Conservation (phyloP, 768 basidiomycete species). For the Termitomyces sp. region DNA sequence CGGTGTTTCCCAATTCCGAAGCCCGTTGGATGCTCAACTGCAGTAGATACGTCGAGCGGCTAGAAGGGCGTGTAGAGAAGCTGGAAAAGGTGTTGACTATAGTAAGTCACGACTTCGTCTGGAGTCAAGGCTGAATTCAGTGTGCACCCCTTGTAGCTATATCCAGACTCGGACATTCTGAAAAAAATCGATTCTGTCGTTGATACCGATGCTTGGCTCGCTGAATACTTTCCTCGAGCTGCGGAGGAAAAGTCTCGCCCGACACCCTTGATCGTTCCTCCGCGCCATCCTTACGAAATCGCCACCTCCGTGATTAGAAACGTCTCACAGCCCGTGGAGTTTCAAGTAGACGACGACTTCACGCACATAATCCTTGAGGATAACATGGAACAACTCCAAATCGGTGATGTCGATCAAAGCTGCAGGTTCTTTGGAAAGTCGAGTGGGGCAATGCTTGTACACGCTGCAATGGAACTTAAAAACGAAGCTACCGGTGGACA, state of each 20-base stretch:
- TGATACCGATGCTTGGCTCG: conserved; percentile 14
- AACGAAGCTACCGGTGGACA: conserved; percentile 46
- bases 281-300: conserved; percentile 18
- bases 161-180: conserved; percentile 59
- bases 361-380: conserved; percentile 23
- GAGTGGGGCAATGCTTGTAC: conserved; percentile 51
- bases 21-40: not conserved
- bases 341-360: conserved; percentile 31
- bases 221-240: not conserved
- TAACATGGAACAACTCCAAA: conserved; percentile 27
- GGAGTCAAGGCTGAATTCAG: not conserved
- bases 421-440: conserved; percentile 55
- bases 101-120: conserved; percentile 17
- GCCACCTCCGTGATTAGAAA: conserved; percentile 32
- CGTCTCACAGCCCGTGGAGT: conserved; percentile 17
- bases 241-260: not conserved
- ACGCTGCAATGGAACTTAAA: conserved; percentile 56
- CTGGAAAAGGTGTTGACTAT: conserved; percentile 53
- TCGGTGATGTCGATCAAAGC: conserved; percentile 34
- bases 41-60: conserved; percentile 51
- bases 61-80: conserved; percentile 58
- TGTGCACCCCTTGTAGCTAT: conserved; percentile 38
- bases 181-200: conserved; percentile 43
- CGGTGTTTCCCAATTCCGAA: conserved; percentile 9
- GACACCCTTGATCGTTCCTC: not conserved